These are phyloP conservation scores for Chalciporus sp. DNA, from an alignment of 1,284 basidiomycete species.

Conservation along the genomic window DNA sequence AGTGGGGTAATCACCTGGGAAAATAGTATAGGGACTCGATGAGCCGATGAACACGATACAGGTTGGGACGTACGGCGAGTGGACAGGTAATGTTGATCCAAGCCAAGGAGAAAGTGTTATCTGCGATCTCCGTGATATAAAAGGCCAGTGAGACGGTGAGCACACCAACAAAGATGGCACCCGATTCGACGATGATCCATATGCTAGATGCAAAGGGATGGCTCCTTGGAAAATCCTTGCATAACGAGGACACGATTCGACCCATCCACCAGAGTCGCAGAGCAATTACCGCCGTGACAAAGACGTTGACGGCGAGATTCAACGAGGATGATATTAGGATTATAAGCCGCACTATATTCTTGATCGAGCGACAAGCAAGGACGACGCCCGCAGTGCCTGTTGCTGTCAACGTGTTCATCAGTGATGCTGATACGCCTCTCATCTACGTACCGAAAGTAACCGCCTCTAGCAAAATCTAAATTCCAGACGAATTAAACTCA, in stretches of 20 bases:
- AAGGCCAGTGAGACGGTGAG: not conserved
- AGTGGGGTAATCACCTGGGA: too few relatives aligned
- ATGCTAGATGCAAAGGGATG: constrained; percentile 1
- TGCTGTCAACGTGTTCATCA: too few relatives aligned
- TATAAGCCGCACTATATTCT: not conserved
- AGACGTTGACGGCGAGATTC: not conserved
- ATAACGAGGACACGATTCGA: not conserved
- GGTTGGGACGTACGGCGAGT: too few relatives aligned
- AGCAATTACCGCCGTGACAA: not conserved
- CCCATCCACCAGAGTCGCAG: constrained; percentile 1
- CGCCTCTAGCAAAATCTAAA: too few relatives aligned
- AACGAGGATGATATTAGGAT: not conserved
- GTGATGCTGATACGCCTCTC: too few relatives aligned
- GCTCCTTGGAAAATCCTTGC: not conserved
- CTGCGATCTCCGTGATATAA: not conserved
- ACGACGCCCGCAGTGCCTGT: too few relatives aligned
- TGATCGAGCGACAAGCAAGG: not conserved
- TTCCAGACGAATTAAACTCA: too few relatives aligned
- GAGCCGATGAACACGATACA: too few relatives aligned
- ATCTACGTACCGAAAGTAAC: too few relatives aligned
- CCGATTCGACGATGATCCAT: constrained; percentile 7
- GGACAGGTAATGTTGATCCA: too few relatives aligned
- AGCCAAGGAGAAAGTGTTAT: too few relatives aligned
- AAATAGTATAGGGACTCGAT: too few relatives aligned
- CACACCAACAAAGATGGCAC: not conserved